Conservation (phyloP, 768 basidiomycete species). For the Mrakia frigida region DNA sequence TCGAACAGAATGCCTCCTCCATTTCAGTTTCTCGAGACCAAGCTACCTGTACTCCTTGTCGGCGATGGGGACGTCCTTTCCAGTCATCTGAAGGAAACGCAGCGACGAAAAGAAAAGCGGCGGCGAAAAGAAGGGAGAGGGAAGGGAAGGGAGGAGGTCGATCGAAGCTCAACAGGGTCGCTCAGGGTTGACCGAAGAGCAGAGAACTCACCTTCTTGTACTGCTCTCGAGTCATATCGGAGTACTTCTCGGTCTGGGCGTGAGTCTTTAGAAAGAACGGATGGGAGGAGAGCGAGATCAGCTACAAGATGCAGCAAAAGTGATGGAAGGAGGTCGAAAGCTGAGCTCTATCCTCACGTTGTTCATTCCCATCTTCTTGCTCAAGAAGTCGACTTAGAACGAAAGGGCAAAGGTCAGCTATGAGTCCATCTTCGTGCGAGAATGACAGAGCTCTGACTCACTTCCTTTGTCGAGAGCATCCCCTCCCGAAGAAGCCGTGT, state of each 20-base stretch:
- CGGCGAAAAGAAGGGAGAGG: too few relatives aligned
- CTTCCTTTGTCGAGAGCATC: not conserved
- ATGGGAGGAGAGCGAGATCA: not conserved
- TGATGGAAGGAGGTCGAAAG: not conserved
- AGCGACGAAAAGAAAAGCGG: not conserved
- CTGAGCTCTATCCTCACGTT: not conserved
- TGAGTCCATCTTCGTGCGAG: too few relatives aligned
- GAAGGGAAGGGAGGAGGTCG: not conserved
- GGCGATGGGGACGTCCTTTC: constrained; percentile 5
- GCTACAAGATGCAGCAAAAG: not conserved
- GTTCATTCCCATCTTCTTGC: not conserved
- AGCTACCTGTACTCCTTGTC: constrained; percentile 4
- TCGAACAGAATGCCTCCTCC: too few relatives aligned
- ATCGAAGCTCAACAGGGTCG: not conserved
- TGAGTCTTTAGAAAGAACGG: not conserved
- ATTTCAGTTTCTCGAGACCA: too few relatives aligned
- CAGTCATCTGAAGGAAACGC: not conserved
- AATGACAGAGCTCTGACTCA: too few relatives aligned
- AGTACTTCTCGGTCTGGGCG: constrained; percentile 7
- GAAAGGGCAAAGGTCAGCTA: too few relatives aligned
- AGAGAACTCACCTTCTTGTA: not conserved
- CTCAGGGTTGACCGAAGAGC: not conserved
- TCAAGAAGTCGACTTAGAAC: not conserved
- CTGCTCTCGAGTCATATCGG: not conserved
- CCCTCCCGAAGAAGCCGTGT: not conserved